Base-by-base conservation (phyloP, 2,329 filamentous ascomycete species). In the Colletotrichum echinochloae region DNA sequence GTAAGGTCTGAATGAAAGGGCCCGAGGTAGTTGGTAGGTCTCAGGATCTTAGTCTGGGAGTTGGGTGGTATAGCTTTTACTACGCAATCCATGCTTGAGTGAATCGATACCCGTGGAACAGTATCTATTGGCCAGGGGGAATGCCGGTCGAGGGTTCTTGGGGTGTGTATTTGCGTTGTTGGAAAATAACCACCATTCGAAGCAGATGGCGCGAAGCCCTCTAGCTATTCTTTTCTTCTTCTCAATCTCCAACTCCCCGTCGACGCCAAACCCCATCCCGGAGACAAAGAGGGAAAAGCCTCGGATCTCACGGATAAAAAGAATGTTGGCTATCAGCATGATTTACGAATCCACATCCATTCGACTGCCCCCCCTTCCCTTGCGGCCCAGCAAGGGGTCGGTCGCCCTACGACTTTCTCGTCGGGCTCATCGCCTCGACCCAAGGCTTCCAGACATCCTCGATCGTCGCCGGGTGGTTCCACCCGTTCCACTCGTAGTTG, bases 381-480 rank as follows among this genome's bases (percentile, higher is more conserved):
- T 16, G 37, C 37, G 37, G 18, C 2, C 52, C n/a, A 23, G 33
- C 26, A n/a, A n/a, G n/a, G n/a, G n/a, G n/a, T 2, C 37, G 4
- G 6, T n/a, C 11, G 2, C 16, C 35, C 23, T 60, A 79, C 5
- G 80, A 80, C 30, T 75, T 75, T 66, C 81, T 80, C 6, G 80
- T 82, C 30, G 79, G 75, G 44, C 80, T 74, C 83, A 85, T 85
- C 12, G 73, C 77, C 74, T 76, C 73, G 2, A 85, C 80, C 84
- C 85, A 87, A 3, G 85, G 85, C 79, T 84, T 85, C 84, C 84
- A 86, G 74, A 82, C 84, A 60, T 80, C 75, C 72, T 87, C 82
- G 37, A 87, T 78, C 1, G 82, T 84, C 49, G 78, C 79, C 1
- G 80, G 78, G 56, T 81, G 83, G 37, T 80, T 81, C 85, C 85